Conservation (phyloP, 352 stramenopile genomes). For the Pseudoperonospora humuli region DNA sequence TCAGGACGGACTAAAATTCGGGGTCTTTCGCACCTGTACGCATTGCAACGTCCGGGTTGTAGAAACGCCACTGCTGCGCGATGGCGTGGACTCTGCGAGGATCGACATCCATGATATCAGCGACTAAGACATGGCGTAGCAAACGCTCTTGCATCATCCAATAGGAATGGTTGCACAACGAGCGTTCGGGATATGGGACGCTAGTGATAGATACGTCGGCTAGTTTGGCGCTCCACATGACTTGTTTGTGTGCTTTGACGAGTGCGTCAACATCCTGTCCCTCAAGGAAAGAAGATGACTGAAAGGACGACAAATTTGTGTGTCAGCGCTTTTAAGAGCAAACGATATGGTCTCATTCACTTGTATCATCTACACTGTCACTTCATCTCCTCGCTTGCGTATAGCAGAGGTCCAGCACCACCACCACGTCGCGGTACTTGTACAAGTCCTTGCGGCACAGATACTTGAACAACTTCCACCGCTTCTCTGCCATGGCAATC, state of each 20-base stretch:
- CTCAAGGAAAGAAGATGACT: too few relatives aligned
- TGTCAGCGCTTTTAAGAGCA: too few relatives aligned
- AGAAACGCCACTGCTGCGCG: conserved; percentile 26
- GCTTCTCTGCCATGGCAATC: conserved; percentile 80
- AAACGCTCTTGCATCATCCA: conserved; percentile 20
- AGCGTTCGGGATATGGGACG: too few relatives aligned
- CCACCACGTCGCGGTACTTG: conserved; percentile 74
- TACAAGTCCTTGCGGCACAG: conserved; percentile 69
- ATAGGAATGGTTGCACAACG: conserved; percentile 22
- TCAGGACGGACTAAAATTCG: conserved; percentile 13
- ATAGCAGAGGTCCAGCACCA: conserved; percentile 66
- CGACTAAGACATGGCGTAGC: conserved; percentile 16
- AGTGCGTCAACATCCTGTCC: too few relatives aligned
- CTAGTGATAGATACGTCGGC: too few relatives aligned
- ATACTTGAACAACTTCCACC: conserved; percentile 82
- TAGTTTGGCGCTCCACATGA: too few relatives aligned
- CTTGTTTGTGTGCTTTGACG: too few relatives aligned
- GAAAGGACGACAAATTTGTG: too few relatives aligned
- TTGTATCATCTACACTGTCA: neutral
- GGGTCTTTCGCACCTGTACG: conserved; percentile 15
- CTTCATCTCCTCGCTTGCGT: conserved; percentile 37
- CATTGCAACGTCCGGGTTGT: conserved; percentile 15
- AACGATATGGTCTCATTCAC: too few relatives aligned
- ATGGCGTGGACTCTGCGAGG: conserved; percentile 12
- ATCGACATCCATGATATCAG: conserved; percentile 17